Base-by-base conservation (phyloP, 2,329 filamentous ascomycete genomes). In the Botrytis squamosa region DNA sequence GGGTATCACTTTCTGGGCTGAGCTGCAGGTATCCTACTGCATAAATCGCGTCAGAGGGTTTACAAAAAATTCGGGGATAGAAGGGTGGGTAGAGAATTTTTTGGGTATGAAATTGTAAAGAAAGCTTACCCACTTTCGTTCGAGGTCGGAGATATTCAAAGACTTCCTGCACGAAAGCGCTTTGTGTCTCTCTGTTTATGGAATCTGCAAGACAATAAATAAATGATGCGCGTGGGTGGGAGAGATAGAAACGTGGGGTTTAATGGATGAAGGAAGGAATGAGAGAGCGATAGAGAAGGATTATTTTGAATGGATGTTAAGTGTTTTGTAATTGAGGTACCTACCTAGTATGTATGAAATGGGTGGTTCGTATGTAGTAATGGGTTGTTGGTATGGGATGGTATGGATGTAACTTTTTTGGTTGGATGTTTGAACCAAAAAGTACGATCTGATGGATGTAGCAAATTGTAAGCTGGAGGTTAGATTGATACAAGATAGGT, bases 1-100 rank as follows among this genome's bases (percentile, higher is more conserved):
- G 33, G 57, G 63, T 66, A 66, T 72, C 60, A 74, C 62, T 74
- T 67, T 72, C 72, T 71, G 36, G 66, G 66, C 59, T 71, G 59
- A 36, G 68, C 72, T 74, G 72, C 72, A 74, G 72, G 60, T 72
- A 64, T 65, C 69, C 72, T 73, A 49, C 66, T 71, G 74, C 72
- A 73, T 64, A 52, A 52, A 59, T 72, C 73, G 73, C 65, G 73
- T 74, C 59, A 74, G 73, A 73, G 65, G 55, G 64, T 69, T 69
- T 73, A 69, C 71, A 63, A 64, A 52, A 52, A 62, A n/a, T 57
- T 64, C 69, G 46, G 66, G 44, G 46, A 63, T 64, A 40, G 60
- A 22, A 66, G 52, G 63, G 40, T 46, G 59, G 71, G 64, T 72
- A 44, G 36, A 63, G 55, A 70, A n/a, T 36, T 60, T 44, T 60